phyloP scores from a whole-genome alignment of 2,329 filamentous ascomycete genomes.

The Pyrenochaeta sp. region DNA sequence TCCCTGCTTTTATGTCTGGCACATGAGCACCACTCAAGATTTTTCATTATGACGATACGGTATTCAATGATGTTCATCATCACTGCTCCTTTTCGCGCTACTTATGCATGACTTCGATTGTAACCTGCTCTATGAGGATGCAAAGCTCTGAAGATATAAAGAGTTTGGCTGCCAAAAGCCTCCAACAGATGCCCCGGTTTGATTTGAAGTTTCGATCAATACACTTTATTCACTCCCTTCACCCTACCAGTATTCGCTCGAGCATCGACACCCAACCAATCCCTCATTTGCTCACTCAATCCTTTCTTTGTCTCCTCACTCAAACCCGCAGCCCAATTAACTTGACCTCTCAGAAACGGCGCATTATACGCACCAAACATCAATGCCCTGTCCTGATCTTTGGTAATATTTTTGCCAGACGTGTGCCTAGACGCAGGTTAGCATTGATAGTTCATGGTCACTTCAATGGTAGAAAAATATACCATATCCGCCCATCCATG shows the following conservation, averaged over 20 bases:
- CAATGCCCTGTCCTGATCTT: constrained; percentile 40
- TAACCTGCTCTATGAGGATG: too few relatives aligned
- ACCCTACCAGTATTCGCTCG: constrained; percentile 19
- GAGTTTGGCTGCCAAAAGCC: too few relatives aligned
- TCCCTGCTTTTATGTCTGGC: too few relatives aligned
- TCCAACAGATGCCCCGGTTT: too few relatives aligned
- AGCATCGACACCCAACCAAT: constrained; percentile 35
- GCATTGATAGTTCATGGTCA: not conserved
- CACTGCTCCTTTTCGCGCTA: not conserved
- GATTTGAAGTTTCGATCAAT: constrained; percentile 1
- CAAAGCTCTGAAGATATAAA: too few relatives aligned
- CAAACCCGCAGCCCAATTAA: constrained; percentile 44
- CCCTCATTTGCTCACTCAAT: constrained; percentile 30
- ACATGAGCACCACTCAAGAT: too few relatives aligned
- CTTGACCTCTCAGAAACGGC: constrained; percentile 31
- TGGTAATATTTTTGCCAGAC: constrained; percentile 39
- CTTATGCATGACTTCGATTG: too few relatives aligned
- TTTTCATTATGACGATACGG: not conserved
- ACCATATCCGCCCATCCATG: constrained; percentile 45
- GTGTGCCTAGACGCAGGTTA: constrained; percentile 26
- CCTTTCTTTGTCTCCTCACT: constrained; percentile 32
- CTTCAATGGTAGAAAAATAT: not conserved
- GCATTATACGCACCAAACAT: constrained; percentile 46
- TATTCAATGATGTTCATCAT: not conserved
- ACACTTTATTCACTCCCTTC: constrained; percentile 15